Conservation (phyloP, 768 basidiomycete species). For the Hypholoma fasciculare region DNA sequence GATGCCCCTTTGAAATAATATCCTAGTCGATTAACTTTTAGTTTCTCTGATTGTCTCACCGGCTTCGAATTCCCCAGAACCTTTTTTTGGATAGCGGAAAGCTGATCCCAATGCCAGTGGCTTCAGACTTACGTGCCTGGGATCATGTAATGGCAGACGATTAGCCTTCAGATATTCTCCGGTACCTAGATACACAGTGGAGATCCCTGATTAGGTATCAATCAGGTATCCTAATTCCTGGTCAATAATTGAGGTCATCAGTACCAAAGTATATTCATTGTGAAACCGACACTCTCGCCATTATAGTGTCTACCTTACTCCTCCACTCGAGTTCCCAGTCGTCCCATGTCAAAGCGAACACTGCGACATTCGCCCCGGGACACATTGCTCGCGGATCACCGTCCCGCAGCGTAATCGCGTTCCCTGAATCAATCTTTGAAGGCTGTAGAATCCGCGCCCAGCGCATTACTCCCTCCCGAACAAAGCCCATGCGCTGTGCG, state of each 20-base stretch:
- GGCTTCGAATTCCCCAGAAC: no score
- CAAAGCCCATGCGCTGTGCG: conserved; percentile 64
- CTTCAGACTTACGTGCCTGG: no score
- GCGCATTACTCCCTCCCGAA: conserved; percentile 46
- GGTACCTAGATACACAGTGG: no score
- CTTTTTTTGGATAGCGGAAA: no score
- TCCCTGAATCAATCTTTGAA: conserved; percentile 32
- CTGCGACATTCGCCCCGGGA: conserved; percentile 45
- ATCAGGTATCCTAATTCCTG: no score
- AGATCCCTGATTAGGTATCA: no score
- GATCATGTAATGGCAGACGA: no score
- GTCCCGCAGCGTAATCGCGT: conserved; percentile 30
- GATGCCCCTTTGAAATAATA: no score
- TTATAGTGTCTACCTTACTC: conserved; percentile 32
- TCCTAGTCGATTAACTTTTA: no score
- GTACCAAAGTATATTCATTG: neutral
- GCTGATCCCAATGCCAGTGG: no score
- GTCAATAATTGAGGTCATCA: neutral
- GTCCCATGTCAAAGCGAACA: conserved; percentile 60
- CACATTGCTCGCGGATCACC: conserved; percentile 33
- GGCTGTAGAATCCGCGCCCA: conserved; percentile 54
- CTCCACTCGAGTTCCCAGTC: conserved; percentile 51
- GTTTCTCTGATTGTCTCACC: no score
- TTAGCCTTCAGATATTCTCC: no score
- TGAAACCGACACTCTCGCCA: conserved; percentile 22